Evolutionary conservation across 371 early-diverging fungal species (phyloP), one percentile per base, ranked within the genome.

Genomic region (Mucor indicus): DNA sequence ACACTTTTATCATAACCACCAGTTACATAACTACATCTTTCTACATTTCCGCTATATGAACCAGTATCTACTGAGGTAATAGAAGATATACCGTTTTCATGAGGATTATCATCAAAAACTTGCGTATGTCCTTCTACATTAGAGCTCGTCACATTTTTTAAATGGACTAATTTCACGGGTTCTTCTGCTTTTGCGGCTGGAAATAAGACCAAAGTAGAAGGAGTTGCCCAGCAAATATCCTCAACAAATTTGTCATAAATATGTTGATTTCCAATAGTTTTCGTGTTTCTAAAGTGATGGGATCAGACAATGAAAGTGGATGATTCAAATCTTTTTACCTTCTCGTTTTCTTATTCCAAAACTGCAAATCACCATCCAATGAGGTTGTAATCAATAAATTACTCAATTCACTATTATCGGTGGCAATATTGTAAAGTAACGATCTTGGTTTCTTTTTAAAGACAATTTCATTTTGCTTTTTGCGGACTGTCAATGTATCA

Each of bases 1-100:
- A 64, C 53, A 24, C 41, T 42, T 25, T 66, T 60, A 42, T 72
- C 73, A 33, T 48, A 51, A 1, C 67, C 69, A 22, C 67, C 73
- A 0, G 69, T 72, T 2, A 72, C 62, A 47, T 68, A 57, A n/a
- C 44, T 62, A 16, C 60, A 43, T 13, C 31, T 45, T 12, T 60
- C 60, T 8, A 38, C 33, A 19, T 40, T 33, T 12, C 25, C 40
- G 16, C 19, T 50, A n/a, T 44, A 36, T n/a, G 41, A 45, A 15
- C 52, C 57, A 19, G 50, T 24, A 13, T 48, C 48, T 8, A 68
- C 21, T 0, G 63, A 41, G 0, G 53, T 50, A 29, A 72, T 61
- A 0, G 47, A 53, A 15, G 55, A 33, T 0, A 62, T 48, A 3
- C 60, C 56, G 38, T 57, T 63, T 11, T 51, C 51, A 50, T 72